Percentiles rank a stretch among this genome's conserved stretches.
phyloP scores from a whole-genome alignment of 805 yeast species.

The Metschnikowia gelsemii region DNA sequence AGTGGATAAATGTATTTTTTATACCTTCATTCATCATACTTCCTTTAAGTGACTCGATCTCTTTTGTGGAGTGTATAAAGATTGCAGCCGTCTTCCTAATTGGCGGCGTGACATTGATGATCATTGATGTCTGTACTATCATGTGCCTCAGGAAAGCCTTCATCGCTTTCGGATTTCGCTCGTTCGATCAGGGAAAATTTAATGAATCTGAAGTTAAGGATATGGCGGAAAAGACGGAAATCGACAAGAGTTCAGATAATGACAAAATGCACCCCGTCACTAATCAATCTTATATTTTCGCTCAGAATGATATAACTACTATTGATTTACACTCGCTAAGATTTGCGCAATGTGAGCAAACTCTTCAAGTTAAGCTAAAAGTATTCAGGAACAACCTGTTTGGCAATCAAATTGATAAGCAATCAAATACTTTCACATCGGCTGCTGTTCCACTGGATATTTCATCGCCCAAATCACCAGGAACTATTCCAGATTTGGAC shows the following conservation, averaged over 20 bases:
- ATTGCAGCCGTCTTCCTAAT: constrained; percentile 72
- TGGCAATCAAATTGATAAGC: background rate
- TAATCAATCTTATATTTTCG: constrained; percentile 13
- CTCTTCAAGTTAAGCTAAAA: background rate
- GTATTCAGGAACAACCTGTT: background rate
- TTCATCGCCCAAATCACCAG: background rate
- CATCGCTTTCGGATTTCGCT: constrained; percentile 9
- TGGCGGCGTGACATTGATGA: constrained; percentile 55
- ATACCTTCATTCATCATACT: constrained; percentile 74
- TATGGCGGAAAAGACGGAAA: background rate
- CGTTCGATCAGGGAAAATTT: constrained; percentile 11
- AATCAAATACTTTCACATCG: background rate
- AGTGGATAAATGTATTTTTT: constrained; percentile 79
- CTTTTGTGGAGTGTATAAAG: constrained; percentile 65
- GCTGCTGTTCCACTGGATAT: background rate
- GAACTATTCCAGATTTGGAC: background rate
- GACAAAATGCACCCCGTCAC: too few species aligned
- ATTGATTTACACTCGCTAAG: constrained; percentile 27
- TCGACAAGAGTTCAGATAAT: too few species aligned
- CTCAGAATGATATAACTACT: constrained; percentile 39
- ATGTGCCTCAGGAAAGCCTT: constrained; percentile 23
- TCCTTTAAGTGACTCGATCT: constrained; percentile 64
- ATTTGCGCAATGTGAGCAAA: constrained; percentile 4
- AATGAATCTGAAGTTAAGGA: constrained; percentile 1
- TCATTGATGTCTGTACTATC: constrained; percentile 45